These are phyloP conservation scores for Lactarius sanguifluus DNA, from an alignment of 768 basidiomycete species.

Conservation along the genomic window DNA sequence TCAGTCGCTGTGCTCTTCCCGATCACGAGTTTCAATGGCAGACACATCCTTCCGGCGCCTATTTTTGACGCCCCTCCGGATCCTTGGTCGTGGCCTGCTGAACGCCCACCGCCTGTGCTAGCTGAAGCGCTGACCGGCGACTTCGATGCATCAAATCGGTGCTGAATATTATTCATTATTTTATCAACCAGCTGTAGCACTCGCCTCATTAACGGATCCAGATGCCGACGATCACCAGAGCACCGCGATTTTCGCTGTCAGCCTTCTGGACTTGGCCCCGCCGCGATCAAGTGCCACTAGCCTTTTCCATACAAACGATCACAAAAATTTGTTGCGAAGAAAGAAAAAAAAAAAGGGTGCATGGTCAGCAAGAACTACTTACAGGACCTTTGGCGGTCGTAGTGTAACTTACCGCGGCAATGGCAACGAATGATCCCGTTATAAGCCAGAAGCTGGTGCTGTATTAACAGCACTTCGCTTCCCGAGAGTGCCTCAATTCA, in stretches of 20 bases:
- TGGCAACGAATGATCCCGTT: background rate
- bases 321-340: background rate
- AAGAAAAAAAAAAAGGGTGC: background rate
- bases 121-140: background rate
- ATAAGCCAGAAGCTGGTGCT: background rate
- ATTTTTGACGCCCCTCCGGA: background rate
- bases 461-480: background rate
- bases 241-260: background rate
- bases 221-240: background rate
- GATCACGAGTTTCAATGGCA: background rate
- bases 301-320: background rate
- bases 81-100: background rate
- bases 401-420: background rate
- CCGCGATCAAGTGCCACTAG: background rate
- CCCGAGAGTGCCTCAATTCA: background rate
- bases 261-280: background rate
- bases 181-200: background rate
- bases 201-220: background rate
- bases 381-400: background rate
- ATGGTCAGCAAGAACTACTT: background rate
- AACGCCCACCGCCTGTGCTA: background rate
- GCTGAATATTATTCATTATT: background rate
- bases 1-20: background rate
- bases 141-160: conserved; percentile 1
- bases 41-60: background rate